phyloP scores from a whole-genome alignment of 306 rosid species.

The Gillenia trifoliata region DNA sequence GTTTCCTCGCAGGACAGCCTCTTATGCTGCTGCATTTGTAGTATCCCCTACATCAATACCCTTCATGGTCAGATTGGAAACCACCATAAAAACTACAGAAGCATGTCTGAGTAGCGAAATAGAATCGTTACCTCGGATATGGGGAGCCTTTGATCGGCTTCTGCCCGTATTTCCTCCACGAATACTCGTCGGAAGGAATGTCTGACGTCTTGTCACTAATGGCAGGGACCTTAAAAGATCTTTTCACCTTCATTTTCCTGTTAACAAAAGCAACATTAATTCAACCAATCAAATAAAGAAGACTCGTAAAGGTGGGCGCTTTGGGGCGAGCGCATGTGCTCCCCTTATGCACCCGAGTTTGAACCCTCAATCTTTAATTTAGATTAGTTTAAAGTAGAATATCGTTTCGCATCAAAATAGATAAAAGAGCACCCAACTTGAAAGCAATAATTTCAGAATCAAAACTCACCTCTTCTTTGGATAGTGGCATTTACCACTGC shows the following conservation, averaged over 20 bases:
- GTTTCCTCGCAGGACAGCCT: slow-evolving; percentile 99
- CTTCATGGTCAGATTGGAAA: background rate
- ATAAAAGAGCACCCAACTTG: background rate
- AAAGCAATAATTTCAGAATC: background rate
- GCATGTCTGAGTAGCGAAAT: background rate
- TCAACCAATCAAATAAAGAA: background rate
- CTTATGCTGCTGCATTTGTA: slow-evolving; percentile 99
- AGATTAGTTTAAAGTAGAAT: too few relatives aligned
- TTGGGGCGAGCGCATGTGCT: too few relatives aligned
- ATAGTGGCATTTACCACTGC: slow-evolving; percentile 71
- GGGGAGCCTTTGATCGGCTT: slow-evolving; percentile 99
- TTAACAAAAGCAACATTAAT: background rate
- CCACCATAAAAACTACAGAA: background rate
- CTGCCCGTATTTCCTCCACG: slow-evolving; percentile 99
- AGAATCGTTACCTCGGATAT: slow-evolving; percentile 67
- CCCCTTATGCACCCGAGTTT: too few relatives aligned
- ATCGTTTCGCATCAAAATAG: too few relatives aligned
- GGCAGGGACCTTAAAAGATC: slow-evolving; percentile 89
- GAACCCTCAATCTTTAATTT: too few relatives aligned
- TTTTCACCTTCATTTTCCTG: slow-evolving; percentile 86
- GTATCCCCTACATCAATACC: slow-evolving; percentile 62
- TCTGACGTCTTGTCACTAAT: slow-evolving; percentile 88
- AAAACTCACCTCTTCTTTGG: slow-evolving; percentile 76
- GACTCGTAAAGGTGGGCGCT: too few relatives aligned
- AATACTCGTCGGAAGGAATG: slow-evolving; percentile 92